A percentile compares a stretch with the other conserved stretches of the same genome.
These are phyloP conservation scores for Fraxinus excelsior DNA, from an alignment of 257 asterid genomes.

Conservation along the genomic window DNA sequence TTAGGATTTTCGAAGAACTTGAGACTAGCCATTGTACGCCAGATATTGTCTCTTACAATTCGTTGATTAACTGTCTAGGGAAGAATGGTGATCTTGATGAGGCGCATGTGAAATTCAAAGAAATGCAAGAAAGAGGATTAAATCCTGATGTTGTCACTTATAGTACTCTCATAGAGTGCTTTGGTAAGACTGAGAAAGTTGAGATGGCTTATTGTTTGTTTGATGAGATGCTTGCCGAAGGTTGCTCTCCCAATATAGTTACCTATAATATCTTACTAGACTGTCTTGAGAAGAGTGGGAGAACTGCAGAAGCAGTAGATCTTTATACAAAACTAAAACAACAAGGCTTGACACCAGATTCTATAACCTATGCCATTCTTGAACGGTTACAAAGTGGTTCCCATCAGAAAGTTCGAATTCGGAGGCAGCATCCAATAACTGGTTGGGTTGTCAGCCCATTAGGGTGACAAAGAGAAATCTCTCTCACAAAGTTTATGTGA, in stretches of 20 bases:
- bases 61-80: conserved; percentile 86
- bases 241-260: conserved; percentile 85
- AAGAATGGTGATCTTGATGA: conserved; percentile 89
- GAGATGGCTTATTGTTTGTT: conserved; percentile 84
- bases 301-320: conserved; percentile 87
- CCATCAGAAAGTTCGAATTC: conserved; percentile 42
- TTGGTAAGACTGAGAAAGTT: conserved; percentile 86
- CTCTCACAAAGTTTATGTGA: background rate
- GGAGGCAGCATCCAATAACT: conserved; percentile 78
- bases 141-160: conserved; percentile 93
- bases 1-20: conserved; percentile 79
- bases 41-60: conserved; percentile 80
- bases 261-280: conserved; percentile 90
- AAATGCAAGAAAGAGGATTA: conserved; percentile 87
- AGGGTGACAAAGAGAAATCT: conserved; percentile 40
- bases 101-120: conserved; percentile 85
- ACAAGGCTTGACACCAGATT: conserved; percentile 84
- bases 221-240: conserved; percentile 76
- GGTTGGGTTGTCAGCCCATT: conserved; percentile 99
- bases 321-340: conserved; percentile 77
- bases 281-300: conserved; percentile 86
- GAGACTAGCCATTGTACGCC: conserved; percentile 72
- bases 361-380: conserved; percentile 74
- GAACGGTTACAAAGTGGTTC: conserved; percentile 86
- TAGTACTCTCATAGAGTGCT: conserved; percentile 89